Conservation (phyloP, 257 asterid species). For the Knoxia roxburghii region DNA sequence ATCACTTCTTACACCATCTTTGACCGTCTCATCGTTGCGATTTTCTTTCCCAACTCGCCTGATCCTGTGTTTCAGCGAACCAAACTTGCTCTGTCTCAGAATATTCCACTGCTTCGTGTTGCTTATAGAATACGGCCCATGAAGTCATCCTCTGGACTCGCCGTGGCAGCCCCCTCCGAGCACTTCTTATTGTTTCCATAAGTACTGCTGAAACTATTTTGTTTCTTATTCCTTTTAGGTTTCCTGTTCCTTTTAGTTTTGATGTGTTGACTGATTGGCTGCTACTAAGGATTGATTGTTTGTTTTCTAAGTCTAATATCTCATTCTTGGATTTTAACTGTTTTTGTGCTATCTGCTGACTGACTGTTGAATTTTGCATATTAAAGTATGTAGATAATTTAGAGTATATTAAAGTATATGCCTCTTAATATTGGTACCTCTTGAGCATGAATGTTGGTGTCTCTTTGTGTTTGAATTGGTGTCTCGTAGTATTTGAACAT, state of each 20-base stretch:
- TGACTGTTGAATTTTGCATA: neutral
- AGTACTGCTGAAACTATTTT: conserved; percentile 12
- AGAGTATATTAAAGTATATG: too few species aligned
- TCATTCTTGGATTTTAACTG: neutral
- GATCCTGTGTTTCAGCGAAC: conserved; percentile 41
- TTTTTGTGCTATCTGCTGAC: neutral
- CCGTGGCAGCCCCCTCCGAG: conserved; percentile 62
- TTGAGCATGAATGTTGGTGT: too few species aligned
- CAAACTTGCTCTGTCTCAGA: conserved; percentile 40
- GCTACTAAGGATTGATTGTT: neutral
- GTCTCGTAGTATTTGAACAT: too few species aligned
- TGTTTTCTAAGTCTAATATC: neutral
- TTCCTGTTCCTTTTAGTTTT: too few species aligned
- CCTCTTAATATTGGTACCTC: too few species aligned
- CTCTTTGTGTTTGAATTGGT: too few species aligned
- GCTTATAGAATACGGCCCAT: conserved; percentile 54
- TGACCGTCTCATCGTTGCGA: conserved; percentile 41
- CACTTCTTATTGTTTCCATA: conserved; percentile 66
- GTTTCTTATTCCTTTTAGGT: too few species aligned
- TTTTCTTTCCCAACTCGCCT: conserved; percentile 41
- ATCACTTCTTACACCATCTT: conserved; percentile 44
- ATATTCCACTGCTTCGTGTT: conserved; percentile 56
- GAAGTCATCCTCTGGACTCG: conserved; percentile 59
- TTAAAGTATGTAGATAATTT: too few species aligned
- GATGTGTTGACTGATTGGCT: too few species aligned